Percentiles rank a stretch among this genome's conserved stretches.
phyloP scores from a whole-genome alignment of 176 grass and related monocot genomes.

The Alopecurus myosuroides region DNA sequence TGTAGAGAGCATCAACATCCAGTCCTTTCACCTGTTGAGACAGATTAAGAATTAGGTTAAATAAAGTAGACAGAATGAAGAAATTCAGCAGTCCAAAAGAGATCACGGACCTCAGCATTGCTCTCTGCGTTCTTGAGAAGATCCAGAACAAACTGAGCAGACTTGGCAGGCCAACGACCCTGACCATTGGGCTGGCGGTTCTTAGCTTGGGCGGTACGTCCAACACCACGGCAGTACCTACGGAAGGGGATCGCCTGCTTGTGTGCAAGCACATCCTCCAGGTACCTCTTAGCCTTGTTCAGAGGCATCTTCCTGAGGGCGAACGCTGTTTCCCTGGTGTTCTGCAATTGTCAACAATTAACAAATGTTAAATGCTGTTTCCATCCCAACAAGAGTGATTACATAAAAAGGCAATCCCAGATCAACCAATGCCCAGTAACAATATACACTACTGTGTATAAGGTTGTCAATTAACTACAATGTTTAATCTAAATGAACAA shows the following conservation, averaged over 20 bases:
- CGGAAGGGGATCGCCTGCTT: slow-evolving; percentile 97
- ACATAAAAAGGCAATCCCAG: neutral
- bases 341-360: slow-evolving; percentile 21
- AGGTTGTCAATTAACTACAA: neutral
- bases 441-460: neutral
- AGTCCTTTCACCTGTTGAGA: slow-evolving; percentile 55
- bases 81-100: neutral
- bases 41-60: neutral
- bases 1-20: slow-evolving; percentile 71
- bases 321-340: slow-evolving; percentile 88
- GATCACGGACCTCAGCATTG: slow-evolving; percentile 44
- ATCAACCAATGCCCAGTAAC: neutral
- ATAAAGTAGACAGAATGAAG: neutral
- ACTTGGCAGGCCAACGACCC: slow-evolving; percentile 84
- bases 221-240: slow-evolving; percentile 79
- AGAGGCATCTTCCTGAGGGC: slow-evolving; percentile 62
- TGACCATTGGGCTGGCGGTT: slow-evolving; percentile 69
- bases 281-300: slow-evolving; percentile 81
- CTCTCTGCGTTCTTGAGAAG: slow-evolving; percentile 87
- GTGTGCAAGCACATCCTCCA: slow-evolving; percentile 91
- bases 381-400: neutral
- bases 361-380: neutral
- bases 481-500: neutral
- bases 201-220: slow-evolving; percentile 84
- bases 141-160: slow-evolving; percentile 76